A percentile compares a stretch with the other conserved stretches of the same genome.
phyloP scores from a whole-genome alignment of 2,329 filamentous ascomycete genomes.

The Trichophyton mentagrophytes region DNA sequence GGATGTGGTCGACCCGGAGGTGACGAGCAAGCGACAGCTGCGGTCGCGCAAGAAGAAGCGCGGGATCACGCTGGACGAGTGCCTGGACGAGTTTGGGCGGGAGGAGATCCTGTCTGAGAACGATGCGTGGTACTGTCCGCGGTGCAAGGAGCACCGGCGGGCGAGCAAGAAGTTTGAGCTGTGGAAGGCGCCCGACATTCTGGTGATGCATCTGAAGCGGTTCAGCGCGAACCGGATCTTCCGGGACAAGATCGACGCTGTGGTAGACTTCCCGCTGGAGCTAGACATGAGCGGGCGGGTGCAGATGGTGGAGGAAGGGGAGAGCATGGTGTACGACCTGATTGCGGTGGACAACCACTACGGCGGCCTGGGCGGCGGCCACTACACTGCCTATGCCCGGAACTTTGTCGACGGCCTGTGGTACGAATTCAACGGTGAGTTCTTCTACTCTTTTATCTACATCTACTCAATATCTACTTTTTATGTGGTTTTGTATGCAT shows the following conservation, averaged over 20 bases:
- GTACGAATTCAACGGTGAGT: slow-evolving; percentile 93
- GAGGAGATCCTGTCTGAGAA: slow-evolving; percentile 87
- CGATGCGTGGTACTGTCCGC: slow-evolving; percentile 94
- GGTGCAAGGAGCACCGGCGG: slow-evolving; percentile 84
- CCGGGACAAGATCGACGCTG: slow-evolving; percentile 79
- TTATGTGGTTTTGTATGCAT: neutral
- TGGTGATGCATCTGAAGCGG: slow-evolving; percentile 88
- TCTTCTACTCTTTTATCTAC: slow-evolving; percentile 8
- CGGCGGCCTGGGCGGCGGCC: slow-evolving; percentile 81
- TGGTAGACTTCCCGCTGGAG: slow-evolving; percentile 82
- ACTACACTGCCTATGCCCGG: slow-evolving; percentile 90
- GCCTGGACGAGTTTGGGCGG: slow-evolving; percentile 86
- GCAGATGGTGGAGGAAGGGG: slow-evolving; percentile 65
- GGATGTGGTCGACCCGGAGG: slow-evolving; percentile 46
- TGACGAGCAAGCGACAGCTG: slow-evolving; percentile 50
- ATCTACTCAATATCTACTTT: neutral
- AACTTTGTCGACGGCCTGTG: slow-evolving; percentile 81
- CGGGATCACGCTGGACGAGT: slow-evolving; percentile 77
- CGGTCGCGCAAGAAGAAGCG: slow-evolving; percentile 55
- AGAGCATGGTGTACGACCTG: slow-evolving; percentile 76
- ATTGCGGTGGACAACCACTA: slow-evolving; percentile 95
- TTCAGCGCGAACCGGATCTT: slow-evolving; percentile 76
- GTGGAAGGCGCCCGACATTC: slow-evolving; percentile 91
- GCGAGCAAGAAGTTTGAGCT: slow-evolving; percentile 95
- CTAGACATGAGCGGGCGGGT: slow-evolving; percentile 72